Conservation (phyloP, 2,329 filamentous ascomycete genomes). For the Paecilomyces variotii region DNA sequence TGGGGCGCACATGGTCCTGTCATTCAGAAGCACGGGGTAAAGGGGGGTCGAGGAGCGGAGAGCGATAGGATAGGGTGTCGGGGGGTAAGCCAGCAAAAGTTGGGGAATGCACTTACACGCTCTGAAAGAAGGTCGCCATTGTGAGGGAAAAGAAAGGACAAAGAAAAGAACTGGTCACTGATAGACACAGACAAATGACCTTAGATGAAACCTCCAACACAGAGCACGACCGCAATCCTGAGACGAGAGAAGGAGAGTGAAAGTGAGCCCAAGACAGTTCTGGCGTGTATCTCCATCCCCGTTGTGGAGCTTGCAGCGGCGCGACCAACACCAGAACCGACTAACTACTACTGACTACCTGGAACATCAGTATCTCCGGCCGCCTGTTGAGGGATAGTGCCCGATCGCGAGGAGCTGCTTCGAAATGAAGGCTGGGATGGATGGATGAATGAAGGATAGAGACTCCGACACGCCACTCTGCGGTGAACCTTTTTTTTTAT, state of each 20-base stretch:
- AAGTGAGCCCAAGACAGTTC: neutral
- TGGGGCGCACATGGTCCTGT: constrained; percentile 7
- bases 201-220: neutral
- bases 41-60: constrained; percentile 11
- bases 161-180: constrained; percentile 3
- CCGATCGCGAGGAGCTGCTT: neutral
- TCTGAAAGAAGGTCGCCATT: constrained; percentile 44
- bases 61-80: constrained; percentile 2
- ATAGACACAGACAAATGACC: neutral
- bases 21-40: constrained; percentile 13
- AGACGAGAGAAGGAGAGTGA: constrained; percentile 1
- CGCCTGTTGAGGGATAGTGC: neutral
- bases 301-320: constrained; percentile 7
- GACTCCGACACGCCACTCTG: neutral
- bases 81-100: constrained; percentile 6
- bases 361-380: neutral
- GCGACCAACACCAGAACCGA: neutral
- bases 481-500: neutral
- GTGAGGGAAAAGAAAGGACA: constrained; percentile 11
- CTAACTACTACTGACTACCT: neutral
- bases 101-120: constrained; percentile 35
- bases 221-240: neutral
- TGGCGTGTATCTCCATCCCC: constrained; percentile 1
- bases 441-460: neutral
- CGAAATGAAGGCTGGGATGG: neutral